A percentile compares a stretch with the other conserved stretches of the same genome.
These are phyloP conservation scores for Fusarium staphyleae DNA, from an alignment of 2,329 filamentous ascomycete species.

Conservation along the genomic window DNA sequence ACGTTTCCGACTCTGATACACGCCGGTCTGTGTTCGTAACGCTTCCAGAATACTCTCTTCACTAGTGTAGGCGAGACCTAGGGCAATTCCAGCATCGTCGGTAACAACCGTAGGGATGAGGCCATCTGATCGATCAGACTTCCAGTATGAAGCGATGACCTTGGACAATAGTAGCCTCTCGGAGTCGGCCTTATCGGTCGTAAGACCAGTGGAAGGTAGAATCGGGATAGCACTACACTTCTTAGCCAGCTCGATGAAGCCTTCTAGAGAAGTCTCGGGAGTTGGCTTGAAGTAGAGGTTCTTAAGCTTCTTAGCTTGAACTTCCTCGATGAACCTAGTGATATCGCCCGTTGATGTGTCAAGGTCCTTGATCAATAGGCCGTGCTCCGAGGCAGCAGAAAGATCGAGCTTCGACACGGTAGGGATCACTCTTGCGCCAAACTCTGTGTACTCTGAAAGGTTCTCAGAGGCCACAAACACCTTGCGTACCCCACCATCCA, in stretches of 20 bases:
- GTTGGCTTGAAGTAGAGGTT: constrained; percentile 60
- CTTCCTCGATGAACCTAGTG: constrained; percentile 54
- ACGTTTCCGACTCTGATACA: constrained; percentile 95
- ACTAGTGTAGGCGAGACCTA: constrained; percentile 95
- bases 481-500: constrained; percentile 85
- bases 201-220: constrained; percentile 73
- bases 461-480: constrained; percentile 81
- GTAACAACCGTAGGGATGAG: constrained; percentile 90
- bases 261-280: constrained; percentile 54
- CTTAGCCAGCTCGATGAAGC: constrained; percentile 56
- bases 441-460: constrained; percentile 64
- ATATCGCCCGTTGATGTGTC: constrained; percentile 53
- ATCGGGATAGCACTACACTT: constrained; percentile 71
- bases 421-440: constrained; percentile 63
- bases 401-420: constrained; percentile 56
- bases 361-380: constrained; percentile 61
- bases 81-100: constrained; percentile 81
- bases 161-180: constrained; percentile 66
- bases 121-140: constrained; percentile 81
- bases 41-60: constrained; percentile 89
- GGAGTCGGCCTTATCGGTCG: constrained; percentile 68
- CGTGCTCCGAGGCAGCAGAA: constrained; percentile 55
- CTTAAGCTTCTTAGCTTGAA: constrained; percentile 55
- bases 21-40: constrained; percentile 76
- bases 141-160: constrained; percentile 77